Evolutionary conservation across 139 green algal genomes (phyloP), one percentile per base, ranked within the genome.

Genomic region (Tetraselmis striata): DNA sequence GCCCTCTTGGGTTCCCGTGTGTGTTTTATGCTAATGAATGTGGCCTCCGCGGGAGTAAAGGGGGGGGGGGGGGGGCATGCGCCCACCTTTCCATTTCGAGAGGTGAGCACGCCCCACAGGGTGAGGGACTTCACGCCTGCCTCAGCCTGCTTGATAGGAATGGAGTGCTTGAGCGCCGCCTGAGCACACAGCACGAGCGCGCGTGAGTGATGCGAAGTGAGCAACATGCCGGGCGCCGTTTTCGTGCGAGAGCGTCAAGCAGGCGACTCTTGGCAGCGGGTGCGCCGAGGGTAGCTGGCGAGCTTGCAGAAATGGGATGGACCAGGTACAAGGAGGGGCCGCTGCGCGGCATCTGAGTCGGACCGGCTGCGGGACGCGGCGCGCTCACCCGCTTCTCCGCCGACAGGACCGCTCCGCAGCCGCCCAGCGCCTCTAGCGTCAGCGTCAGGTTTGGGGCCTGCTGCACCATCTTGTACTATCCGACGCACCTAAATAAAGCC

Each of bases 111-210:
- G 26, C 92, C 92, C 90, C 90, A 94, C 1, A 94, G 76, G 0
- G 80, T 75, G 27, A 95, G 80, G 1, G 25, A 89, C 23, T 87
- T 88, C 1, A 95, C 58, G 2, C 90, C 91, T 28, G 88, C 83
- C 76, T 94, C 87, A 23, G 84, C 86, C 23, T 91, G 87, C 79
- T 94, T 94, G 67, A 94, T 87, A 0, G 89, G 87, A 59, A 95
- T 77, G 0, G 89, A 92, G 23, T 93, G 85, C 28, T 92, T 84
- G 23, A 95, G 59, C 0, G 89, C 86, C 29, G 88, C 88, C 92
- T 95, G 89, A 81, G 22, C 0, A 31, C 1, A 80, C 23, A 5
- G 23, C 28, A 25, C 29, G 1, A 79, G 59, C 28, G 29, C 2
- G 28, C 74, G 0, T 32, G 11, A 59, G 2, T 76, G 11, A 77